A percentile compares a stretch with the other conserved stretches of the same genome.
Evolutionary conservation across 2,329 filamentous ascomycete genomes (phyloP).

Genomic region (Tolypocladium amazonense): DNA sequence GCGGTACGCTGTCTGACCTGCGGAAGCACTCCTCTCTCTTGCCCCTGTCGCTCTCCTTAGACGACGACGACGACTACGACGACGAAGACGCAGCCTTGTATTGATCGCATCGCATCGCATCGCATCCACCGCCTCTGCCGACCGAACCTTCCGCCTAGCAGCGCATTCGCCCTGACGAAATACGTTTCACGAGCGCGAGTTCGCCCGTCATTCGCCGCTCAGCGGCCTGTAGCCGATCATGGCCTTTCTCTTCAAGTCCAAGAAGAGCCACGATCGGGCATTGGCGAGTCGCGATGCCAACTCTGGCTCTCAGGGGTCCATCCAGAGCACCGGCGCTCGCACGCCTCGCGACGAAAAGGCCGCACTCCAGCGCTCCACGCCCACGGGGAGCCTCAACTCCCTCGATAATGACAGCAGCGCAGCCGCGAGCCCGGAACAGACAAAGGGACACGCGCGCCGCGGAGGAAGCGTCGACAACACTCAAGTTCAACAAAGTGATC

Average conservation of each 20-base stretch:
- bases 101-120: neutral
- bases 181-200: constrained; percentile 7
- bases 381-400: constrained; percentile 69
- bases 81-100: neutral
- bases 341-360: constrained; percentile 43
- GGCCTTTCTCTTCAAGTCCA: constrained; percentile 77
- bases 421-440: constrained; percentile 55
- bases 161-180: constrained; percentile 1
- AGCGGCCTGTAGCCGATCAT: constrained; percentile 41
- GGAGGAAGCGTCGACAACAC: constrained; percentile 40
- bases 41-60: neutral
- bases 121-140: neutral
- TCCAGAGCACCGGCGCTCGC: constrained; percentile 38
- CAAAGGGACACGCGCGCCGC: constrained; percentile 47
- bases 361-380: constrained; percentile 50
- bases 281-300: constrained; percentile 44
- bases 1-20: neutral
- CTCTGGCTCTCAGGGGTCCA: constrained; percentile 34
- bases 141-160: neutral
- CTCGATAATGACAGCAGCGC: constrained; percentile 44
- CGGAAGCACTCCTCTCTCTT: neutral
- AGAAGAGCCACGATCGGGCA: constrained; percentile 60
- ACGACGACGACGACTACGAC: neutral
- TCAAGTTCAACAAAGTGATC: constrained; percentile 18
- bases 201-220: constrained; percentile 17